Evolutionary conservation across 805 yeast genomes (phyloP).

Genomic region (Candida stauntonica): DNA sequence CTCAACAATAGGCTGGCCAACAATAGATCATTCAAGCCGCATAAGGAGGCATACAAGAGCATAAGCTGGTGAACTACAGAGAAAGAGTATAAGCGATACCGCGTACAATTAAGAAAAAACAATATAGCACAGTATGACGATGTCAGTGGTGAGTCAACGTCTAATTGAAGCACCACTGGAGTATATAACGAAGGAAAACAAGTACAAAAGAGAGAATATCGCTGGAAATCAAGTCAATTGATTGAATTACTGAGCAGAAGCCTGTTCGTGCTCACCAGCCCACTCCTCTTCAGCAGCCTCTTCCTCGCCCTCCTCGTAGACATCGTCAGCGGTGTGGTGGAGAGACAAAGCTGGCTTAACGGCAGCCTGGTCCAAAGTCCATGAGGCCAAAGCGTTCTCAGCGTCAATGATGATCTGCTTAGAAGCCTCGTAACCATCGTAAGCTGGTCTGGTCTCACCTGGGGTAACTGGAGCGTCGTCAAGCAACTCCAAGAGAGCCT

Average conservation of each 20-base stretch:
- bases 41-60: no score
- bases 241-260: slow-evolving; percentile 5
- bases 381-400: slow-evolving; percentile 89
- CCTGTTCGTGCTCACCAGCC: slow-evolving; percentile 24
- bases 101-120: no score
- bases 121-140: no score
- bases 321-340: slow-evolving; percentile 69
- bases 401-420: slow-evolving; percentile 97
- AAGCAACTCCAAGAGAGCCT: slow-evolving; percentile 89
- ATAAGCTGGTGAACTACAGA: neutral
- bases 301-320: slow-evolving; percentile 41
- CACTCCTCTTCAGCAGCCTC: slow-evolving; percentile 37
- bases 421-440: slow-evolving; percentile 97
- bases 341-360: slow-evolving; percentile 90
- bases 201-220: neutral
- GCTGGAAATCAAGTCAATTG: neutral
- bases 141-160: no score
- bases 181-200: no score
- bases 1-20: no score
- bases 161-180: no score
- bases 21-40: no score
- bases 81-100: neutral
- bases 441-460: slow-evolving; percentile 97
- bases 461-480: slow-evolving; percentile 98
- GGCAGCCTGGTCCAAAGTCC: slow-evolving; percentile 95